phyloP scores from a whole-genome alignment of 2,329 filamentous ascomycete genomes.

The Botrytis fabae region DNA sequence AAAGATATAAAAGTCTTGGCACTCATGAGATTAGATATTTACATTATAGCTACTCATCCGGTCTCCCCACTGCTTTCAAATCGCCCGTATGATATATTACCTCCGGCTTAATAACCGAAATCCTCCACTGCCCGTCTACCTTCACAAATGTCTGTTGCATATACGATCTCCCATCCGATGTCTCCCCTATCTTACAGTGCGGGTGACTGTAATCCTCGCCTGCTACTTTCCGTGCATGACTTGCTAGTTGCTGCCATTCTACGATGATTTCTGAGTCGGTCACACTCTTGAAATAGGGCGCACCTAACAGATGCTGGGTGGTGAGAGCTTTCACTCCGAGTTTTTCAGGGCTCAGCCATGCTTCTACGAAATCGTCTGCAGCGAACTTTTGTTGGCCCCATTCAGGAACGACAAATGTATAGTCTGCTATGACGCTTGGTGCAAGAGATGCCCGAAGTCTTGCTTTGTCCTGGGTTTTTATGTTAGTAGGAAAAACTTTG shows the following conservation, averaged over 20 bases:
- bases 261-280: slow-evolving; percentile 32
- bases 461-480: not conserved
- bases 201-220: slow-evolving; percentile 29
- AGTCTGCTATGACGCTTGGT: slow-evolving; percentile 30
- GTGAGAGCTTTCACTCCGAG: slow-evolving; percentile 28
- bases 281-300: slow-evolving; percentile 35
- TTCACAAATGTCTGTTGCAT: slow-evolving; percentile 30
- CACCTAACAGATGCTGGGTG: slow-evolving; percentile 36
- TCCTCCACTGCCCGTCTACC: slow-evolving; percentile 27
- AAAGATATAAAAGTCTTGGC: not conserved
- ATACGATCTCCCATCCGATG: slow-evolving; percentile 31
- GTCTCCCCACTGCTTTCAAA: slow-evolving; percentile 27
- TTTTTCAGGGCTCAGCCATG: slow-evolving; percentile 28
- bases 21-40: not conserved
- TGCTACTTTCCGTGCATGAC: slow-evolving; percentile 30
- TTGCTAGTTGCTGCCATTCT: slow-evolving; percentile 37
- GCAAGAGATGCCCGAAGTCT: slow-evolving; percentile 20
- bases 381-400: slow-evolving; percentile 26
- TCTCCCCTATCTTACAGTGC: slow-evolving; percentile 31
- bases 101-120: slow-evolving; percentile 28
- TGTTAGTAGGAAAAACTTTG: not conserved
- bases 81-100: slow-evolving; percentile 32
- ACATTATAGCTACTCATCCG: slow-evolving; percentile 18
- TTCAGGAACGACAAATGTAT: slow-evolving; percentile 26
- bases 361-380: slow-evolving; percentile 28